phyloP scores from a whole-genome alignment of 208 protist species.

The Leishmania lainsoni region DNA sequence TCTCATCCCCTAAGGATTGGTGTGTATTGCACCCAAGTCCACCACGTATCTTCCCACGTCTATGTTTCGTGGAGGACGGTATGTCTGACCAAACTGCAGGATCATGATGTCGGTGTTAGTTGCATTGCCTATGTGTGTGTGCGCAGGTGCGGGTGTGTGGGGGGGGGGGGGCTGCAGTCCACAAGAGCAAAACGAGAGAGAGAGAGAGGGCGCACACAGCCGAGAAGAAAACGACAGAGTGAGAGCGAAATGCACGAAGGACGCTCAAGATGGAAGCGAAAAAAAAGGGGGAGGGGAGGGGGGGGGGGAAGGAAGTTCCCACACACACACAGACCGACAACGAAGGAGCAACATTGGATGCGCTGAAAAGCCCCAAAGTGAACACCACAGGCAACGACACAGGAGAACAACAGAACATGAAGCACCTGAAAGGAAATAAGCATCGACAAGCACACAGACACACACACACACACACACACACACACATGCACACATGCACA shows the following conservation, averaged over 20 bases:
- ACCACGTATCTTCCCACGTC: no score
- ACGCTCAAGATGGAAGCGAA: neutral
- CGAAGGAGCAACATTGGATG: neutral
- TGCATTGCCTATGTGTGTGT: no score
- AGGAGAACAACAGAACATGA: slow-evolving; percentile 6
- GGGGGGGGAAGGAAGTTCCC: neutral
- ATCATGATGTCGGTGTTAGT: no score
- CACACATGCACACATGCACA: neutral
- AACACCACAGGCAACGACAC: neutral
- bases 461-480: neutral
- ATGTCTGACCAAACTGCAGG: no score
- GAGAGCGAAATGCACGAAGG: neutral
- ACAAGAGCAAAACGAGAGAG: neutral
- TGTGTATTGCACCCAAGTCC: no score
- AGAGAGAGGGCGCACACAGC: neutral
- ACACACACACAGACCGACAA: neutral
- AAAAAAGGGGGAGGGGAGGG: neutral
- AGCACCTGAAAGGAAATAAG: neutral
- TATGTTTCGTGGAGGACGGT: no score
- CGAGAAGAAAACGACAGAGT: neutral
- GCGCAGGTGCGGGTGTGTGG: neutral
- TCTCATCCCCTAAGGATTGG: no score
- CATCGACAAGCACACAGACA: neutral
- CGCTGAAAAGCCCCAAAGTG: neutral
- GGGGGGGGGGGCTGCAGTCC: no score